phyloP scores from a whole-genome alignment of 805 yeast species.

The Candida verbasci region DNA sequence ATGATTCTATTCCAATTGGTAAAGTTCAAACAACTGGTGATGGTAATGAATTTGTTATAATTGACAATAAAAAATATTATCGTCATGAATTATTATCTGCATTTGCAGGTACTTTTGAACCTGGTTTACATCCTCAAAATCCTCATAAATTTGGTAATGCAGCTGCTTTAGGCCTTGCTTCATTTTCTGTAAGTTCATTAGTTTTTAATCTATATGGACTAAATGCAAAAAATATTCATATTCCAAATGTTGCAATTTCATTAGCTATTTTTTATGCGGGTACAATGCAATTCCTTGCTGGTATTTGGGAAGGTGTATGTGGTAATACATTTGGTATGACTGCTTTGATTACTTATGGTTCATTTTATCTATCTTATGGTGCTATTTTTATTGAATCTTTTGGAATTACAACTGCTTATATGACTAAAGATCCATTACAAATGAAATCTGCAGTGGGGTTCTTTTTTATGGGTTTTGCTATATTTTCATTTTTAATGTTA shows the following conservation, averaged over 20 bases:
- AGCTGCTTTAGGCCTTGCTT: conserved; percentile 51
- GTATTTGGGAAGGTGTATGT: conserved; percentile 45
- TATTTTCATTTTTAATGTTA: conserved; percentile 57
- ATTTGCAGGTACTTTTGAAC: conserved; percentile 55
- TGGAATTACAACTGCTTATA: conserved; percentile 47
- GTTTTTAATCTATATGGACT: conserved; percentile 43
- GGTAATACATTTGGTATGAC: conserved; percentile 57
- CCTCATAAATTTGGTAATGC: conserved; percentile 47
- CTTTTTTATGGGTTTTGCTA: conserved; percentile 58
- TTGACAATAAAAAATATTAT: conserved; percentile 40
- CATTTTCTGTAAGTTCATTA: conserved; percentile 44
- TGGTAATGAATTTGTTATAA: conserved; percentile 37
- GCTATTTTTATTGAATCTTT: conserved; percentile 51
- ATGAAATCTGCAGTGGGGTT: conserved; percentile 51
- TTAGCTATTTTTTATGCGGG: conserved; percentile 50
- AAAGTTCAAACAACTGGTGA: conserved; percentile 28
- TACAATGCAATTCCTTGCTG: conserved; percentile 44
- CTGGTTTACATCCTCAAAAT: conserved; percentile 44
- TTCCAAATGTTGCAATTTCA: conserved; percentile 41
- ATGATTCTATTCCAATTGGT: neutral
- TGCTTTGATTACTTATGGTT: conserved; percentile 50
- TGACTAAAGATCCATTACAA: conserved; percentile 34
- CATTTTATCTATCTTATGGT: conserved; percentile 51
- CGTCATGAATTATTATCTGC: conserved; percentile 56
- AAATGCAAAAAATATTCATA: conserved; percentile 43